Evolutionary conservation across 2,329 filamentous ascomycete genomes (phyloP).

Genomic region (Alternaria rosae): DNA sequence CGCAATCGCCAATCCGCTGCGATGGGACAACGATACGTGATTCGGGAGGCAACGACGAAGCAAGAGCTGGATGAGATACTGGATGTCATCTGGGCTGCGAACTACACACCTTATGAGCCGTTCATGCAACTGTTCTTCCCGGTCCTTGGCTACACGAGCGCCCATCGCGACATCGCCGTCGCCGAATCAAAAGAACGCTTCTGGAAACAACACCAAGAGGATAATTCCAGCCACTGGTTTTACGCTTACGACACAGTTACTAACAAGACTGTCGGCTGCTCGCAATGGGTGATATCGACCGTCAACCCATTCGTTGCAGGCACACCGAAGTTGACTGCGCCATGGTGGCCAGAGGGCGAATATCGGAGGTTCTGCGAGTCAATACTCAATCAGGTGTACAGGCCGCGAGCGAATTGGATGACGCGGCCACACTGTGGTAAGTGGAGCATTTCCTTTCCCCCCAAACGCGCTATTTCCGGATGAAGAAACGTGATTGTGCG

Average conservation of each 20-base stretch:
- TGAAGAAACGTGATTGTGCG: background rate
- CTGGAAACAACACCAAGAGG: conserved; percentile 36
- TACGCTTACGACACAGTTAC: conserved; percentile 37
- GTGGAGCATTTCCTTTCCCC: conserved; percentile 19
- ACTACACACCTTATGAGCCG: conserved; percentile 46
- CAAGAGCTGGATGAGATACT: conserved; percentile 42
- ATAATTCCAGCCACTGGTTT: conserved; percentile 44
- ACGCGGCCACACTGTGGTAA: conserved; percentile 43
- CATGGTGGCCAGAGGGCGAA: conserved; percentile 48
- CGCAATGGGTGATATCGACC: conserved; percentile 41
- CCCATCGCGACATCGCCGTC: conserved; percentile 36
- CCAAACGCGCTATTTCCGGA: conserved; percentile 3
- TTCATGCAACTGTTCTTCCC: conserved; percentile 47
- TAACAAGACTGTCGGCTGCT: conserved; percentile 35
- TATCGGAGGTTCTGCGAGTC: conserved; percentile 42
- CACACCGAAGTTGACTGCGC: conserved; percentile 32
- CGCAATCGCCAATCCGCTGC: conserved; percentile 18
- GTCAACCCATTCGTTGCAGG: conserved; percentile 43
- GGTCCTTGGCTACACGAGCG: conserved; percentile 36
- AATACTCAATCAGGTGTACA: conserved; percentile 45
- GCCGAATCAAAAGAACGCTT: conserved; percentile 41
- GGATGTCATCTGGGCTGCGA: conserved; percentile 46
- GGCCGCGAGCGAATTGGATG: conserved; percentile 43
- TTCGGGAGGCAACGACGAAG: conserved; percentile 35
- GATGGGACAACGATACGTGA: conserved; percentile 32